Base-by-base conservation (phyloP, 495 filamentous ascomycete species). In the Pyrenula aspistea region DNA sequence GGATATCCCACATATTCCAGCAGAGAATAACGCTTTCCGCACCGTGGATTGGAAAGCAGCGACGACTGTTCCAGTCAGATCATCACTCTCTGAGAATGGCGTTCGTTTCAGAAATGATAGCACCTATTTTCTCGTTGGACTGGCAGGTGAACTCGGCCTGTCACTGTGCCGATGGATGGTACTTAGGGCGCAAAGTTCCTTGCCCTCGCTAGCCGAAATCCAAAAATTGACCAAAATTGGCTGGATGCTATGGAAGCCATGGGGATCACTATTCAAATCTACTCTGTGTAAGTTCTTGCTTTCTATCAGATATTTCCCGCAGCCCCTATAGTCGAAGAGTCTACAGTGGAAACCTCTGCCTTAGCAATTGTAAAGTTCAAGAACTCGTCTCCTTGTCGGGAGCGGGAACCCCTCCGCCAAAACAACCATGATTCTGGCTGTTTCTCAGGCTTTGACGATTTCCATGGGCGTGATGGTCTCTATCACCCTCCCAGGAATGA, bases 91-190 rank as follows among this genome's bases (percentile, higher is more conserved):
- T 4, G 31, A 42, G 31, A 42, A 42, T 15, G 31, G 31, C 4
- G 31, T 15, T 4, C 31, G 31, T 42, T 42, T 60, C 49, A 42
- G 48, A 8, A 49, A 65, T 0, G 25, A 72, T 56, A 74, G 68
- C 59, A 55, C 79, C 0, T 84, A 84, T 57, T 56, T 77, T 3
- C 62, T 84, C 1, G 60, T 78, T 12, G 81, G 81, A 2, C 55
- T 82, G 12, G 78, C 76, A 2, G 73, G 79, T 25, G 73, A 78
- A 50, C 66, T 83, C 2, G 81, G 78, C n/a, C 74, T 73, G 58
- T 83, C 80, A 12, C 56, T 83, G 3, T 80, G 77, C 60, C 61
- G 67, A 2, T 76, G 81, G 56, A 77, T 84, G 63, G 67, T 74
- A 21, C 63, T 4, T 67, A 75, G 12, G 81, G 81, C 1, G 80